Conservation (phyloP, 805 yeast species). For the Diddensiella santjacobensis region DNA sequence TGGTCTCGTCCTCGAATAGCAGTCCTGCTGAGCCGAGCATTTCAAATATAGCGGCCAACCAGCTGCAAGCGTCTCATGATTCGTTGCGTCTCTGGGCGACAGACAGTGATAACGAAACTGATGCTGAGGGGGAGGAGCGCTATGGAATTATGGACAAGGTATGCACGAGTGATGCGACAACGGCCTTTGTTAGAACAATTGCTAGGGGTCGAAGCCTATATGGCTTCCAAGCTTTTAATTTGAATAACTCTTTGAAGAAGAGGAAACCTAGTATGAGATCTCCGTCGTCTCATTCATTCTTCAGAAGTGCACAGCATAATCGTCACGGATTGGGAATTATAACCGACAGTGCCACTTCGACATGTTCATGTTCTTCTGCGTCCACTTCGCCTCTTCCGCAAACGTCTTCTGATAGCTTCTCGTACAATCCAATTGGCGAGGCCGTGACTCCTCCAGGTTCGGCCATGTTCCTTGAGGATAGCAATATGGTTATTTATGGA, state of each 20-base stretch:
- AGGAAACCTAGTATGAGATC: not conserved
- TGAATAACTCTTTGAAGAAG: not conserved
- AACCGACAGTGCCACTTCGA: not conserved
- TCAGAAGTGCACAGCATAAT: conserved; percentile 6
- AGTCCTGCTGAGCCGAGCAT: not conserved
- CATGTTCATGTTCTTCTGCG: not conserved
- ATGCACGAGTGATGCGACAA: conserved; percentile 22
- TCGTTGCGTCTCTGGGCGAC: conserved; percentile 9
- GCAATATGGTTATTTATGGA: conserved; percentile 14
- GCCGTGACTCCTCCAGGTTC: conserved; percentile 27
- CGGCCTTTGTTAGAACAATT: conserved; percentile 25
- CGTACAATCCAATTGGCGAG: conserved; percentile 1
- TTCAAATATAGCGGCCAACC: not conserved
- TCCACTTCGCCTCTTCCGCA: conserved; percentile 5
- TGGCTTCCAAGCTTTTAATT: not conserved
- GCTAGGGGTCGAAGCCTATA: conserved; percentile 17
- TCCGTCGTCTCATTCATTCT: not conserved
- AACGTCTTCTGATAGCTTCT: not conserved
- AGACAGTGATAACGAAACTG: conserved; percentile 22
- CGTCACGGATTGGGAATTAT: not conserved
- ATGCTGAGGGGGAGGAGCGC: conserved; percentile 14
- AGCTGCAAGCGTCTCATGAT: not conserved
- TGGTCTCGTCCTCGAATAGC: not conserved
- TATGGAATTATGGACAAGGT: conserved; percentile 8
- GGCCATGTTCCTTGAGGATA: conserved; percentile 21